These are phyloP conservation scores for Xylariales sp. DNA, from an alignment of 2,329 filamentous ascomycete species.

Conservation along the genomic window DNA sequence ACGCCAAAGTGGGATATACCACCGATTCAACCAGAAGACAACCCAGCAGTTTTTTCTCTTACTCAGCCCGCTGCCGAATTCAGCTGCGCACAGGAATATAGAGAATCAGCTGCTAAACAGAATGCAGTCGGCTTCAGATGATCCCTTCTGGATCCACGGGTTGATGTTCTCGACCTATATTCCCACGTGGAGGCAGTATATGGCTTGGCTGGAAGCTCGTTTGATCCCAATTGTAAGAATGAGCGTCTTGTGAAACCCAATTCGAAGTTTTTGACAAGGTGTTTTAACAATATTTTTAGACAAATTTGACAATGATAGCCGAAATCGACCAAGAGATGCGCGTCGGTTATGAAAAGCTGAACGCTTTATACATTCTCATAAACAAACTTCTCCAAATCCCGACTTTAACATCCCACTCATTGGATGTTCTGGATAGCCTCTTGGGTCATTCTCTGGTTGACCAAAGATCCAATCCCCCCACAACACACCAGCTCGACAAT, in stretches of 20 bases:
- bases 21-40: neutral
- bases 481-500: neutral
- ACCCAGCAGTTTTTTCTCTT: neutral
- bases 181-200: neutral
- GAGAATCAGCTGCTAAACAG: neutral
- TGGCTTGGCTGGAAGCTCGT: neutral
- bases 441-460: neutral
- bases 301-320: neutral
- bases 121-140: neutral
- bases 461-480: neutral
- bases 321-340: neutral
- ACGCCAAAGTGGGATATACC: neutral
- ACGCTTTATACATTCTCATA: neutral
- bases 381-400: neutral
- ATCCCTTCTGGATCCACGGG: neutral
- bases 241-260: neutral
- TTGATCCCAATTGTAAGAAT: slow-evolving; percentile 4
- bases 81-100: neutral
- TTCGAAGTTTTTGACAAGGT: neutral
- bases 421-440: neutral
- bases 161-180: neutral
- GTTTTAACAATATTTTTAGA: neutral
- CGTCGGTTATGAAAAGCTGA: neutral
- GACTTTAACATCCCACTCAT: neutral
- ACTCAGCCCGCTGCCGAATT: neutral